Conservation (phyloP, 768 basidiomycete species). For the Boletus speciosus region DNA sequence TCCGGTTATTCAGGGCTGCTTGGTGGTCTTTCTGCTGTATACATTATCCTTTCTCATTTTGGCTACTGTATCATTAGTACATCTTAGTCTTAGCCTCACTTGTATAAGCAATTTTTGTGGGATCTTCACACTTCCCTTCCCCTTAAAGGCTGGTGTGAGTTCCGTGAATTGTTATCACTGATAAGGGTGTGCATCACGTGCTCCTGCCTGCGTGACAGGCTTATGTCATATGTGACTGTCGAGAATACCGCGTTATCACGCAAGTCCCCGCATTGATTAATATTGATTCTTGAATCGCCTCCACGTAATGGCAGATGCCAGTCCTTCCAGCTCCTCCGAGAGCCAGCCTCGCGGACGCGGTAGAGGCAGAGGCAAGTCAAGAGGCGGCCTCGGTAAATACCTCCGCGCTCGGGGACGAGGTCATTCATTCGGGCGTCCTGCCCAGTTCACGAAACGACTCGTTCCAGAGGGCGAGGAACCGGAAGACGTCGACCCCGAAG, state of each 20-base stretch:
- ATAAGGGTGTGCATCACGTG: not conserved
- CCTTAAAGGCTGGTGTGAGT: too few species aligned
- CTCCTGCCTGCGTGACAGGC: not conserved
- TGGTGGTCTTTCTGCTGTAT: not conserved
- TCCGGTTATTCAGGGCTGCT: not conserved
- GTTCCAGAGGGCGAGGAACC: slow-evolving; percentile 55
- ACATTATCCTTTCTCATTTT: not conserved
- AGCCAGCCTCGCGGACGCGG: slow-evolving; percentile 35
- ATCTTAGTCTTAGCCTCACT: not conserved
- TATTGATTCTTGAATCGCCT: not conserved
- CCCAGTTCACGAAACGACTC: slow-evolving; percentile 60
- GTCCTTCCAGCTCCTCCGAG: slow-evolving; percentile 6
- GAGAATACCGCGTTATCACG: not conserved
- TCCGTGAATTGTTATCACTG: too few species aligned
- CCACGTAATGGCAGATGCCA: slow-evolving; percentile 13
- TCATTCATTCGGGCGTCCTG: slow-evolving; percentile 56
- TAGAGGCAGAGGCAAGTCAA: slow-evolving; percentile 52
- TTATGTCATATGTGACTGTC: too few species aligned
- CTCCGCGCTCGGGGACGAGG: slow-evolving; percentile 68
- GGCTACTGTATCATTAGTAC: slow-evolving; percentile 16
- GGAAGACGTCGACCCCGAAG: slow-evolving; percentile 40
- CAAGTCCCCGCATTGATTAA: not conserved
- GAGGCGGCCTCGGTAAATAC: slow-evolving; percentile 72
- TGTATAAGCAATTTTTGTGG: slow-evolving; percentile 1
- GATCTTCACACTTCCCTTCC: not conserved